Base-by-base conservation (phyloP, 2,329 filamentous ascomycete genomes). In the Plenodomus lindquistii region DNA sequence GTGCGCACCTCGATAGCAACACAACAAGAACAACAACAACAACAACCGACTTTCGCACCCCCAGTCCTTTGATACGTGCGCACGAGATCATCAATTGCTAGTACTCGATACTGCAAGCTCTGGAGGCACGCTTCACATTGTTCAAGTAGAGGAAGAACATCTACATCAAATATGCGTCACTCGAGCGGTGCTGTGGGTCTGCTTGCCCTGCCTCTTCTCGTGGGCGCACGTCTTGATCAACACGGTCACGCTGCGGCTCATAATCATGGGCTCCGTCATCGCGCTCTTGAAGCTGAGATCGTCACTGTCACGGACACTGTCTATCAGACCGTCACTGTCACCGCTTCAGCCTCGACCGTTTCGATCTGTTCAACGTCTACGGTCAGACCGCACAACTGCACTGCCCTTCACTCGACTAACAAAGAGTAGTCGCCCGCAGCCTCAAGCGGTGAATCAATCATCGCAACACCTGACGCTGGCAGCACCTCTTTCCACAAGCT, bases 221-320 rank as follows among this genome's bases (percentile, higher is more conserved):
- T 15, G 6, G 15, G 20, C 16, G 8, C 38, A 38, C 40, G 18
- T 13, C 17, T 50, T 40, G 46, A 27, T 39, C 39, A 31, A 31
- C 46, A 54, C 27, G 5, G 21, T 2, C 44, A 45, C 41, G 42
- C 31, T n/a, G 24, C 39, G 16, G 11, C 21, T 11, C n/a, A 49
- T 15, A 37, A 10, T 16, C 37, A 41, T 37, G 29, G 24, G 24
- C 21, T 47, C 19, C 22, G 34, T 34, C 36, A 20, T 27, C 48
- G 48, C 11, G 44, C 27, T 2, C 20, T 55, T 11, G 31, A 37
- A 15, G 45, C 48, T 1, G 16, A 50, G 15, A 29, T 52, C 0
- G 43, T 59, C 2, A 42, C 48, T n/a, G 43, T 60, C 18, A 60
- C 51, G 2, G 37, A 60, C 15, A 57, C 48, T 0, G 27, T 54